phyloP scores from a whole-genome alignment of 1,139 yeast genomes.

The Hansenula anomala region DNA sequence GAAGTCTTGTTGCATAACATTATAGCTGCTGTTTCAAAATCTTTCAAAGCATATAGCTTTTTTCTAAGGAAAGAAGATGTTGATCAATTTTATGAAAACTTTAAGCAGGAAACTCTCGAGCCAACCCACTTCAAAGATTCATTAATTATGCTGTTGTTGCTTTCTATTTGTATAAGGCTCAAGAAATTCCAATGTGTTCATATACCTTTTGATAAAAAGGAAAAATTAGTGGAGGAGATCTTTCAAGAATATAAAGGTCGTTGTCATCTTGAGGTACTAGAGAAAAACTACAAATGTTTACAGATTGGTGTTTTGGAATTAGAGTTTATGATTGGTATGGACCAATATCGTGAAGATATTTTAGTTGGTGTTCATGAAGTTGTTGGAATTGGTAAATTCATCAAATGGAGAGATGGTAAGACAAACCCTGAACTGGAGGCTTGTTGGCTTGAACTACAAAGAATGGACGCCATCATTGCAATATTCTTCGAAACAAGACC shows the following conservation, averaged over 20 bases:
- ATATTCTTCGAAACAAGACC: neutral
- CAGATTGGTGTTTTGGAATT: neutral
- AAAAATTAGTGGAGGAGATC: neutral
- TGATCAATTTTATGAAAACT: conserved; percentile 1
- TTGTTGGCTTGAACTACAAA: conserved; percentile 1
- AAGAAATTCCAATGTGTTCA: conserved; percentile 1
- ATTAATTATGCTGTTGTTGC: neutral
- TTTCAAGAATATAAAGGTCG: neutral
- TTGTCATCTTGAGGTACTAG: neutral
- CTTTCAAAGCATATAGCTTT: neutral
- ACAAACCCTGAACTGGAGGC: neutral
- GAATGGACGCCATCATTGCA: conserved; percentile 1
- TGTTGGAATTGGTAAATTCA: neutral
- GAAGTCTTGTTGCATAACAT: conserved; percentile 1
- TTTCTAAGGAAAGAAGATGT: neutral
- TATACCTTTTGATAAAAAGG: conserved; percentile 1
- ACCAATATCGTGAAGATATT: neutral
- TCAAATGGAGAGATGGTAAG: neutral
- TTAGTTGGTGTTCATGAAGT: neutral
- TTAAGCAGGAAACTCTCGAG: conserved; percentile 1
- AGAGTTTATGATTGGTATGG: conserved; percentile 1
- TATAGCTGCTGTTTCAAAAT: neutral
- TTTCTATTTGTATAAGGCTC: conserved; percentile 1
- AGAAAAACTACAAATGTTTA: neutral
- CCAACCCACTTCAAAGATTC: conserved; percentile 1